These are phyloP conservation scores for Mortierella sp. DNA, from an alignment of 371 early-diverging fungal genomes.

Conservation along the genomic window DNA sequence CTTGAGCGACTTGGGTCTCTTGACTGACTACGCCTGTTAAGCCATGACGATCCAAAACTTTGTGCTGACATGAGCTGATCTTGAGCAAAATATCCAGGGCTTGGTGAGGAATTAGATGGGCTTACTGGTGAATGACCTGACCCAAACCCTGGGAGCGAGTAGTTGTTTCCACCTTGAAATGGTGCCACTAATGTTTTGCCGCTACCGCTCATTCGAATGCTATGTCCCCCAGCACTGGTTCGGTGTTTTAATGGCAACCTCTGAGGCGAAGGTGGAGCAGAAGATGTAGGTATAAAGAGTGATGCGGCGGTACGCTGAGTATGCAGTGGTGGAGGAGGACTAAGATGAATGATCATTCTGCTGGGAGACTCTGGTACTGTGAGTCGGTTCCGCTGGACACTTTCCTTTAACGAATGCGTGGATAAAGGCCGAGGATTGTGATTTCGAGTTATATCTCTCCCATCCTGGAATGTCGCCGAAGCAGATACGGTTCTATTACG, in stretches of 20 bases:
- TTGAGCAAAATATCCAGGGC: conserved; percentile 17
- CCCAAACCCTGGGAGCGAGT: conserved; percentile 41
- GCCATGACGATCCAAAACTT: conserved; percentile 28
- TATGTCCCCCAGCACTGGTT: conserved; percentile 9
- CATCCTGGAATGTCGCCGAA: conserved; percentile 19
- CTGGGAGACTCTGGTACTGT: conserved; percentile 17
- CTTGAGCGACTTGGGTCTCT: conserved; percentile 44
- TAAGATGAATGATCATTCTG: conserved; percentile 19
- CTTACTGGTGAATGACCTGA: conserved; percentile 17
- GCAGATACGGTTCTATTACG: conserved; percentile 36
- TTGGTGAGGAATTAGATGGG: conserved; percentile 1
- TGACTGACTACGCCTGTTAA: conserved; percentile 25
- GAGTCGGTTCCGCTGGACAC: background rate
- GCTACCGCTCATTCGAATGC: conserved; percentile 19
- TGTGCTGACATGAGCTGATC: conserved; percentile 12
- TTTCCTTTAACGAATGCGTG: conserved; percentile 28
- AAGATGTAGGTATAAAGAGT: background rate
- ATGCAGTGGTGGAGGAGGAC: conserved; percentile 30
- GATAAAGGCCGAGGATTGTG: conserved; percentile 10
- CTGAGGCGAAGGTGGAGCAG: conserved; percentile 29
- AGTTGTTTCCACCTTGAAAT: conserved; percentile 49
- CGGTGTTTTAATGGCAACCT: conserved; percentile 9
- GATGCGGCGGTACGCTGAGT: conserved; percentile 5
- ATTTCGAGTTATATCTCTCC: background rate
- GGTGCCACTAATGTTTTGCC: conserved; percentile 28